Evolutionary conservation across 139 green algal species (phyloP).

Genomic region (Marvania coccoides): DNA sequence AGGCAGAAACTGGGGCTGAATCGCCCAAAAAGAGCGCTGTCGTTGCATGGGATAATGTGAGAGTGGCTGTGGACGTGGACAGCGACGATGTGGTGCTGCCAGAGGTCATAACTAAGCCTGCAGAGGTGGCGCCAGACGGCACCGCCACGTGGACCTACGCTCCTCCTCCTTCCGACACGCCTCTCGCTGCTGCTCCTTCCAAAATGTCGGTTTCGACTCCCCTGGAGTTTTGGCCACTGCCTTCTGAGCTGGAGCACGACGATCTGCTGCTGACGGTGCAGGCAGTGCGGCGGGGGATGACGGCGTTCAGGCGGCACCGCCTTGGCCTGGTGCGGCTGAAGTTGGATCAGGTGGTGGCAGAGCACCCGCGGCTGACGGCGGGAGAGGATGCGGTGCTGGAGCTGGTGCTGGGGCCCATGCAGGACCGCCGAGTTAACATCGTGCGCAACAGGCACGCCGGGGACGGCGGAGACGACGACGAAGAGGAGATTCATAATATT

Average conservation of each 20-base stretch:
- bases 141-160: background rate
- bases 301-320: too few species aligned
- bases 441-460: too few species aligned
- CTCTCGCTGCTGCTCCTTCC: background rate
- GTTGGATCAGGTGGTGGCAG: background rate
- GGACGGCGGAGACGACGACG: too few species aligned
- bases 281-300: too few species aligned
- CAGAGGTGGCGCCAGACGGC: background rate
- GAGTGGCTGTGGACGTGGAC: background rate
- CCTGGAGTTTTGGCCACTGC: slow-evolving; percentile 11
- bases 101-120: background rate
- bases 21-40: too few species aligned
- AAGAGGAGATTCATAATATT: background rate
- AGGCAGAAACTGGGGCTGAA: too few species aligned
- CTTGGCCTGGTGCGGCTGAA: slow-evolving; percentile 4
- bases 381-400: background rate
- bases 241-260: background rate
- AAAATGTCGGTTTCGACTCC: background rate
- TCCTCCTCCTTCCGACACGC: background rate
- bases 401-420: background rate
- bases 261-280: slow-evolving; percentile 6
- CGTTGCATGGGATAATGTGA: background rate
- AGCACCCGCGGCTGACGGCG: background rate
- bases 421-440: too few species aligned
- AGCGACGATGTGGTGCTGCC: background rate